Conservation (phyloP, 495 filamentous ascomycete genomes). For the Penicillium cosmopolitanum region DNA sequence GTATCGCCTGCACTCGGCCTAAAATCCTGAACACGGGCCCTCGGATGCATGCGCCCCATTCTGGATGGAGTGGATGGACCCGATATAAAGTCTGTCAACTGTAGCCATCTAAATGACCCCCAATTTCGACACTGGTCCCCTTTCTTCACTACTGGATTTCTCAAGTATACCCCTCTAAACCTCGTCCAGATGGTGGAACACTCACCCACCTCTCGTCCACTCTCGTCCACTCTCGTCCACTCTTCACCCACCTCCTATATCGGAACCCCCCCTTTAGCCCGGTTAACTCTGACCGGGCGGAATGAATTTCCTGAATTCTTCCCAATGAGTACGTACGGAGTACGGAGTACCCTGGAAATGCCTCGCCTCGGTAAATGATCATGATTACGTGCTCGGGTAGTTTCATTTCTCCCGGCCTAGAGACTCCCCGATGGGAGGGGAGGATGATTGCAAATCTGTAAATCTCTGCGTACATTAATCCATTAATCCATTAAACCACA, state of each 20-base stretch:
- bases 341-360: not conserved
- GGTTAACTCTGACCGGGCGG: not conserved
- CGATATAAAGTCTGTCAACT: constrained; percentile 1
- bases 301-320: not conserved
- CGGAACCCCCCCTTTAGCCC: not conserved
- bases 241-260: constrained; percentile 5
- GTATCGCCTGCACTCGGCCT: constrained; percentile 8
- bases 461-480: not conserved
- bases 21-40: constrained; percentile 3
- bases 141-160: not conserved
- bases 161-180: not conserved
- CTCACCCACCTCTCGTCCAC: not conserved
- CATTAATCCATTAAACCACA: not conserved
- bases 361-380: constrained; percentile 2
- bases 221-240: not conserved
- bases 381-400: constrained; percentile 3
- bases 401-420: not conserved
- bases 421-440: not conserved
- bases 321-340: too few relatives aligned
- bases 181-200: not conserved
- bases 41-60: constrained; percentile 1
- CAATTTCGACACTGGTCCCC: not conserved
- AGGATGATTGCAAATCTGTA: not conserved
- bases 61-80: not conserved
- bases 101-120: constrained; percentile 5